Base-by-base conservation (phyloP, 2,329 filamentous ascomycete genomes). In the Stachybotrys elegans region DNA sequence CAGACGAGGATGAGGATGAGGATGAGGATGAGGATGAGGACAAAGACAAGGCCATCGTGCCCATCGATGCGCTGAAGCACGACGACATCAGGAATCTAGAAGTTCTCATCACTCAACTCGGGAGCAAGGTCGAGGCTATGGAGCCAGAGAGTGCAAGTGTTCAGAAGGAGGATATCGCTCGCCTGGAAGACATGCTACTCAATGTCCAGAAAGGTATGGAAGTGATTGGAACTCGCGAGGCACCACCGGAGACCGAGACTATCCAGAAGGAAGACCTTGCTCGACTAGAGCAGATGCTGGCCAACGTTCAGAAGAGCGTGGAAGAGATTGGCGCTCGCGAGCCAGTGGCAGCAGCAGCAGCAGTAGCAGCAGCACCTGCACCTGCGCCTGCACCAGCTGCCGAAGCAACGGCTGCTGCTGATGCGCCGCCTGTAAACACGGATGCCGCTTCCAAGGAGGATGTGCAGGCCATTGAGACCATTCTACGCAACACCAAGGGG, bases 1-100 rank as follows among this genome's bases (percentile, higher is more conserved):
- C 83, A 3, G 79, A 86, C 31, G 68, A 59, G 45, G 63, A 63
- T 35, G 67, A 68, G 25, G 76, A 81, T 6, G 70, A 84, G n/a
- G 69, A 75, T 4, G 50, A 57, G 2, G 46, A 62, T 20, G 47
- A 35, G 6, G 51, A 57, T 4, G 49, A 55, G 5, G 40, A 50
- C 14, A 42, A 43, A 2, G 60, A 60, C 13, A 53, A 56, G 17
- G 54, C 61, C 14, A 48, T 58, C 6, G 49, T 61, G 25, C 61
- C 75, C 0, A 62, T 67, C 1, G 78, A 83, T 34, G 66, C 72
- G 40, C 68, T 84, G 39, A 81, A 78, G 60, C 76, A 80, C 14
- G 79, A 85, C 40, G 88, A 94, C 51, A 83, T 96, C 51, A 89
- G 92, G 62, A 88, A 88, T 47, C 79, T 97, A 29, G 93, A 96